These are phyloP conservation scores for Colletotrichum sp. DNA, from an alignment of 2,329 filamentous ascomycete species.

Conservation along the genomic window DNA sequence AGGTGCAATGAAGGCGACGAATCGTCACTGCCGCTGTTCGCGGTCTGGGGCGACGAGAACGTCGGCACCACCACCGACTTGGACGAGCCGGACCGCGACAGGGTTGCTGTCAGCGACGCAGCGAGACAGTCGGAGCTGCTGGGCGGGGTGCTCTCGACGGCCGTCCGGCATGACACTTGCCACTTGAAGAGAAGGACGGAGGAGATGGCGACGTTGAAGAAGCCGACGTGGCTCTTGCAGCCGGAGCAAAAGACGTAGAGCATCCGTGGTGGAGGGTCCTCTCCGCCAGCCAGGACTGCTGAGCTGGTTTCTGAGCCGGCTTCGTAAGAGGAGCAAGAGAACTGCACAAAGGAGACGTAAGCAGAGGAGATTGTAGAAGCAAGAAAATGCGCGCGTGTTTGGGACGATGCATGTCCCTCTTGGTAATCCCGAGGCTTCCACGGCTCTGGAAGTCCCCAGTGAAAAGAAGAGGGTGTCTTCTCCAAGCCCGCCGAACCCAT, in stretches of 20 bases:
- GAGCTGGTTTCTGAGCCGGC: conserved; percentile 33
- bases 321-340: conserved; percentile 36
- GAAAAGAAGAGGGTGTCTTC: conserved; percentile 45
- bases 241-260: conserved; percentile 49
- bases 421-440: conserved; percentile 53
- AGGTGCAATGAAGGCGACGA: conserved; percentile 41
- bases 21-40: background rate
- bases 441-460: conserved; percentile 52
- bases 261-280: conserved; percentile 26
- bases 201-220: conserved; percentile 46
- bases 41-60: background rate
- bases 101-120: conserved; percentile 56
- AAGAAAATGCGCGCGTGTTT: conserved; percentile 30
- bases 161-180: conserved; percentile 50
- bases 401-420: conserved; percentile 49
- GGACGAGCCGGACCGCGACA: conserved; percentile 61
- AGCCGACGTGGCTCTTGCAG: conserved; percentile 53
- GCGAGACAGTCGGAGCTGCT: conserved; percentile 56
- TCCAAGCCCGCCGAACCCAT: conserved; percentile 44
- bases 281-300: conserved; percentile 27
- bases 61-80: conserved; percentile 58
- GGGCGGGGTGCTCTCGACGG: conserved; percentile 32
- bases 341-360: conserved; percentile 32
- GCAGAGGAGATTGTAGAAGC: background rate
- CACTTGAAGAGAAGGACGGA: conserved; percentile 64